Evolutionary conservation across 345 rosid genomes (phyloP).

Genomic region (Gynandropsis gynandra): DNA sequence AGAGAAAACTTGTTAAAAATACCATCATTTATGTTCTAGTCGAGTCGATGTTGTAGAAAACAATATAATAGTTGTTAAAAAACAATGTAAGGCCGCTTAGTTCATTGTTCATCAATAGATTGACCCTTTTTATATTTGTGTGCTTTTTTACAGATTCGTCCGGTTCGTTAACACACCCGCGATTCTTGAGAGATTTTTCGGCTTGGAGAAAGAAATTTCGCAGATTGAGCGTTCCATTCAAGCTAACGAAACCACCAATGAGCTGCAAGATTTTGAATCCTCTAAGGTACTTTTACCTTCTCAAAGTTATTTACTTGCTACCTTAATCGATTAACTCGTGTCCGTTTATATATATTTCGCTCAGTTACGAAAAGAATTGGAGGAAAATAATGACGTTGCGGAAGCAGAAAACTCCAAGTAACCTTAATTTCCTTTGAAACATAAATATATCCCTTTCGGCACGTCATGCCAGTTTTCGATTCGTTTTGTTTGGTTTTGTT

Average conservation of each 20-base stretch:
- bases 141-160: constrained; percentile 54
- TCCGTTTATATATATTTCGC: constrained; percentile 14
- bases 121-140: constrained; percentile 5
- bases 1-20: too few relatives aligned
- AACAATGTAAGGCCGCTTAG: constrained; percentile 6
- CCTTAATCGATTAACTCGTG: constrained; percentile 12
- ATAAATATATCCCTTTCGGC: too few relatives aligned
- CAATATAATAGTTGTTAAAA: too few relatives aligned
- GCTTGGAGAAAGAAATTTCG: constrained; percentile 61
- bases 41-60: not conserved
- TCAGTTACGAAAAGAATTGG: constrained; percentile 34
- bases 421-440: too few relatives aligned
- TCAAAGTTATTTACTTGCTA: not conserved
- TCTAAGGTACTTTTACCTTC: constrained; percentile 35
- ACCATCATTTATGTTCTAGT: too few relatives aligned
- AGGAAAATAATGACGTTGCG: constrained; percentile 26
- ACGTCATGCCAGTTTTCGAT: not conserved
- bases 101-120: not conserved
- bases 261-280: constrained; percentile 44
- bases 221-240: constrained; percentile 65
- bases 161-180: constrained; percentile 83
- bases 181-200: constrained; percentile 76
- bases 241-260: constrained; percentile 39
- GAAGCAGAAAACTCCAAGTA: constrained; percentile 73
- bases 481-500: constrained; percentile 23